Conservation (phyloP, 805 yeast genomes). For the Saccharomycopsis guyanensis region DNA sequence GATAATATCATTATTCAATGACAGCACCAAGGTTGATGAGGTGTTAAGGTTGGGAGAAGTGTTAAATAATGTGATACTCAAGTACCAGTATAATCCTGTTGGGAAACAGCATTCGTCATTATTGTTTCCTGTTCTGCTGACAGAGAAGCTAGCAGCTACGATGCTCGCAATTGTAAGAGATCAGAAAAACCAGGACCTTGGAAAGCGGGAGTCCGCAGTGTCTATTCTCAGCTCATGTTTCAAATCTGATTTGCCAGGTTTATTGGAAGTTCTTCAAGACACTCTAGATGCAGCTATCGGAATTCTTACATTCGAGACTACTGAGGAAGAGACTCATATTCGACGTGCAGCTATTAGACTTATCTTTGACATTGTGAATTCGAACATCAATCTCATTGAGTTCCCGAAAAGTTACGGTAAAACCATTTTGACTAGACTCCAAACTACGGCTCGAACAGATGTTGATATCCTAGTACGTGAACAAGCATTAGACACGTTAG, state of each 20-base stretch:
- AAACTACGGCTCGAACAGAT: conserved; percentile 4
- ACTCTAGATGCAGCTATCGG: conserved; percentile 75
- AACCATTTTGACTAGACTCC: conserved; percentile 5
- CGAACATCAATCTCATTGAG: conserved; percentile 35
- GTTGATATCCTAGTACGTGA: conserved; percentile 16
- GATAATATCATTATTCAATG: conserved; percentile 34
- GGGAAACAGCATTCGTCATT: conserved; percentile 8
- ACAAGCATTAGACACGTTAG: conserved; percentile 16
- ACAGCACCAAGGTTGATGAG: conserved; percentile 44
- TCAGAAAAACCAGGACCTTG: conserved; percentile 18
- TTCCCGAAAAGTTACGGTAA: conserved; percentile 43
- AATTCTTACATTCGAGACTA: conserved; percentile 52
- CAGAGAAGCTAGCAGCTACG: conserved; percentile 35
- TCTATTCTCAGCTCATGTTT: conserved; percentile 73
- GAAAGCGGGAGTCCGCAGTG: conserved; percentile 70
- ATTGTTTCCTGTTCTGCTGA: conserved; percentile 35
- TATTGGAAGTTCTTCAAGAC: conserved; percentile 41
- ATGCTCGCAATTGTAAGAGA: conserved; percentile 39
- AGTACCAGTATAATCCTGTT: conserved; percentile 13
- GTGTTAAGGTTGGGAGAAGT: conserved; percentile 81
- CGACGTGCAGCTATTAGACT: conserved; percentile 71
- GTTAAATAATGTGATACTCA: conserved; percentile 26
- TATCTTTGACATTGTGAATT: conserved; percentile 48
- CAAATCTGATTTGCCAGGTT: conserved; percentile 47
- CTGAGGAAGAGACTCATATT: conserved; percentile 41